phyloP scores from a whole-genome alignment of 495 filamentous ascomycete species.

The Xylaria castorea region DNA sequence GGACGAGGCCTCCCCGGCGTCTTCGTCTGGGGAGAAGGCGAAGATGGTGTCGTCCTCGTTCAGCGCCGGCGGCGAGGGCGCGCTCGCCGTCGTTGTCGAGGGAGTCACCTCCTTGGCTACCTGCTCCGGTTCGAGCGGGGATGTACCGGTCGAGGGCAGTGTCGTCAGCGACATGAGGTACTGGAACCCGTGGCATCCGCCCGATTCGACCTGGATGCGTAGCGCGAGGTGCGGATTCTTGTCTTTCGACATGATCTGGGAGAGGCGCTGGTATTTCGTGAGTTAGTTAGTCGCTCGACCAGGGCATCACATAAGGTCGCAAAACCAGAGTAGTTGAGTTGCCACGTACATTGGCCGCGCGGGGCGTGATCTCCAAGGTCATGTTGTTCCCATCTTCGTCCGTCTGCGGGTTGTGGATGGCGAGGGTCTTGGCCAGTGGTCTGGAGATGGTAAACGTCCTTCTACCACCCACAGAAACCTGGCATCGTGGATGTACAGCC shows the following conservation, averaged over 20 bases:
- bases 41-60: constrained; percentile 80
- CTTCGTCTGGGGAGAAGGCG: constrained; percentile 37
- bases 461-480: not conserved
- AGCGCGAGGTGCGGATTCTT: constrained; percentile 82
- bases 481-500: not conserved
- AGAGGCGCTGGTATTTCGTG: constrained; percentile 61
- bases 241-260: constrained; percentile 72
- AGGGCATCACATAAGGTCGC: not conserved
- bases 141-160: constrained; percentile 41
- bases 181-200: constrained; percentile 98
- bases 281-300: not conserved
- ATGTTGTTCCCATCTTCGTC: constrained; percentile 85
- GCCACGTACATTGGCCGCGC: constrained; percentile 75
- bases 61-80: constrained; percentile 35
- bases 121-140: not conserved
- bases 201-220: constrained; percentile 87
- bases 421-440: constrained; percentile 43
- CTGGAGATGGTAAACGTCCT: constrained; percentile 44
- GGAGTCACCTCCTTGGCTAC: constrained; percentile 36
- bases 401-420: constrained; percentile 67
- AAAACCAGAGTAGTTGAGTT: constrained; percentile 9
- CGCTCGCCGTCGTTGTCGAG: constrained; percentile 30
- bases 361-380: constrained; percentile 77
- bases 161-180: constrained; percentile 89
- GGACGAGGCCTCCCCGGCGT: constrained; percentile 22